Conservation (phyloP, 2,329 filamentous ascomycete species). For the Talaromyces marneffei region DNA sequence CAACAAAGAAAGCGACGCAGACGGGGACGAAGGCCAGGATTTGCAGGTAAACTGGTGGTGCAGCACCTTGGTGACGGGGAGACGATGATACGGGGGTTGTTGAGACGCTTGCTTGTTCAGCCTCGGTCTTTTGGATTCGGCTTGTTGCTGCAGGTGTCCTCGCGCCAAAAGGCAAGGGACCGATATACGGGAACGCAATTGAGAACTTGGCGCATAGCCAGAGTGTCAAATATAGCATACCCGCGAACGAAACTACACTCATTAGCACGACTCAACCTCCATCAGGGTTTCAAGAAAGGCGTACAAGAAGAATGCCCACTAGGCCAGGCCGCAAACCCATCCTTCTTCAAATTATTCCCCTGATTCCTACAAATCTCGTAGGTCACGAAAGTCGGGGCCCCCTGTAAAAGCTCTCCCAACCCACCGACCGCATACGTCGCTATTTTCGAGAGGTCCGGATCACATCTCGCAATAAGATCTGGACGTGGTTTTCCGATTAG, state of each 20-base stretch:
- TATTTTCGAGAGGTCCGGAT: slow-evolving; percentile 65
- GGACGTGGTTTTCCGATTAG: slow-evolving; percentile 60
- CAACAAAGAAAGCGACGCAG: slow-evolving; percentile 70
- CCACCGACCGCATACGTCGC: slow-evolving; percentile 59
- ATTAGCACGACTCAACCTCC: background rate
- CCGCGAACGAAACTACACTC: slow-evolving; percentile 61
- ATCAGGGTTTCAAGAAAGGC: slow-evolving; percentile 19
- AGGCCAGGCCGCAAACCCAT: slow-evolving; percentile 81
- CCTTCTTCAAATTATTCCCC: slow-evolving; percentile 55
- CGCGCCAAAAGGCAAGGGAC: slow-evolving; percentile 24
- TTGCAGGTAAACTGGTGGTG: slow-evolving; percentile 75
- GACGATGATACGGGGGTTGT: slow-evolving; percentile 35
- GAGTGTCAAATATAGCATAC: slow-evolving; percentile 77
- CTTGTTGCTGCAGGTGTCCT: slow-evolving; percentile 15
- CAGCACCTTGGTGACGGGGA: slow-evolving; percentile 67
- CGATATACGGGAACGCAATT: slow-evolving; percentile 41
- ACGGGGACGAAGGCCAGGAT: slow-evolving; percentile 65
- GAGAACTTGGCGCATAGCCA: slow-evolving; percentile 65
- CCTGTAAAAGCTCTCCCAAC: slow-evolving; percentile 45
- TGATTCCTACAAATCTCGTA: slow-evolving; percentile 66
- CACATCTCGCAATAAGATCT: slow-evolving; percentile 63
- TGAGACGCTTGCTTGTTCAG: background rate
- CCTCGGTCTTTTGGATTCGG: background rate
- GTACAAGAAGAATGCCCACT: slow-evolving; percentile 67
- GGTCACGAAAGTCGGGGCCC: slow-evolving; percentile 64